These are phyloP conservation scores for Ajuga chamaepitys DNA, from an alignment of 257 asterid genomes.

Conservation along the genomic window DNA sequence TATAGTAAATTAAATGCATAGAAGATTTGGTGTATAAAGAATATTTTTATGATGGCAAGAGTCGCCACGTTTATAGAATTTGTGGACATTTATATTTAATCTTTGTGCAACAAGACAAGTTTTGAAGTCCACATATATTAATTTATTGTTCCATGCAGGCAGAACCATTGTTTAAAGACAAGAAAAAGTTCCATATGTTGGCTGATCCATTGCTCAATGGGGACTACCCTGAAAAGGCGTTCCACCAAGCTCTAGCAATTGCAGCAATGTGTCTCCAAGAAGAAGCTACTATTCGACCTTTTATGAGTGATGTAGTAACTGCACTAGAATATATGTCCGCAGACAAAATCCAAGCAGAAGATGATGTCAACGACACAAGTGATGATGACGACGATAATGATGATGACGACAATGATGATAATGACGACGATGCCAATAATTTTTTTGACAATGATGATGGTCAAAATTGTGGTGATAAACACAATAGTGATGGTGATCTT, in stretches of 20 bases:
- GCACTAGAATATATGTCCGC: slow-evolving; percentile 32
- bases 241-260: slow-evolving; percentile 54
- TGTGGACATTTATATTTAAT: no score
- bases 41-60: no score
- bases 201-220: slow-evolving; percentile 47
- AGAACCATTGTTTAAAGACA: slow-evolving; percentile 48
- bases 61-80: no score
- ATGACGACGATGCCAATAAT: no score
- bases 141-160: slow-evolving; percentile 31
- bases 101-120: no score
- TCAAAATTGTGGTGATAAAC: not conserved
- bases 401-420: not conserved
- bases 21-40: no score
- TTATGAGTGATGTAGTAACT: slow-evolving; percentile 42
- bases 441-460: no score
- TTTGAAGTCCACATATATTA: no score
- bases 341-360: not conserved
- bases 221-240: slow-evolving; percentile 36
- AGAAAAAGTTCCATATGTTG: slow-evolving; percentile 39
- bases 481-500: not conserved
- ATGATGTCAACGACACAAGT: not conserved
- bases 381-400: not conserved
- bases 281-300: slow-evolving; percentile 49
- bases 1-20: no score
- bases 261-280: slow-evolving; percentile 70